Percentiles rank a stretch among this genome's conserved stretches.
Evolutionary conservation across 2,329 filamentous ascomycete genomes (phyloP).

Genomic region (Penicillium sumatraense): DNA sequence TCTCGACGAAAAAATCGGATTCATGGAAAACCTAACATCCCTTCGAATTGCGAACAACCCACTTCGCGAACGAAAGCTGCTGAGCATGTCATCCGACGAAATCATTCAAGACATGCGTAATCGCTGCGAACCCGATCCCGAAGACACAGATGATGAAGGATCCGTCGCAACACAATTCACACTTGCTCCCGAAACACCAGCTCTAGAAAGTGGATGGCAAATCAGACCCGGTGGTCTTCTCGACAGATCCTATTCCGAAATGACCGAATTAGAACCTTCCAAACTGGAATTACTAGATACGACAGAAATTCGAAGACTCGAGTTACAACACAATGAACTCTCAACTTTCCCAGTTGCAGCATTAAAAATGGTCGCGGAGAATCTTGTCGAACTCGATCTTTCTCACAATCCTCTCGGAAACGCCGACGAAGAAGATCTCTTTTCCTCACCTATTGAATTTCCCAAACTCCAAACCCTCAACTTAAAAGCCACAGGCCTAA

Average conservation of each 20-base stretch:
- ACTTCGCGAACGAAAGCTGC: conserved; percentile 82
- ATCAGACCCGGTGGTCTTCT: conserved; percentile 56
- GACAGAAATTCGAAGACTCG: conserved; percentile 60
- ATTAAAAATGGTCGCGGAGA: conserved; percentile 71
- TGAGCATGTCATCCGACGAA: conserved; percentile 78
- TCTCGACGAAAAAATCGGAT: conserved; percentile 75
- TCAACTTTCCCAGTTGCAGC: conserved; percentile 68
- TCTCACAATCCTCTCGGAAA: conserved; percentile 74
- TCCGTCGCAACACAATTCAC: conserved; percentile 48
- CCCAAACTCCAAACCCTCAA: conserved; percentile 78
- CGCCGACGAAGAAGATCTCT: conserved; percentile 66
- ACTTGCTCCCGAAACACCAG: conserved; percentile 50
- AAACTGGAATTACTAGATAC: conserved; percentile 50
- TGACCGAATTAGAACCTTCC: conserved; percentile 59
- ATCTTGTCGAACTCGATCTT: conserved; percentile 72
- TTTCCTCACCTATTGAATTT: conserved; percentile 70
- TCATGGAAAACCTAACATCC: conserved; percentile 77
- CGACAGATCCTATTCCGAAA: conserved; percentile 70
- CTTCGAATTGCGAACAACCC: conserved; percentile 88
- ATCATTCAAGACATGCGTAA: conserved; percentile 74
- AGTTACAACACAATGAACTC: conserved; percentile 79
- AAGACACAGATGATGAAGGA: conserved; percentile 44
- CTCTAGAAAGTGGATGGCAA: conserved; percentile 38
- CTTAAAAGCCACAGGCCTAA: conserved; percentile 74
- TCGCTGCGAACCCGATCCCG: conserved; percentile 61